Evolutionary conservation across 1,284 basidiomycete genomes (phyloP).

Genomic region (Cronartium ribicola): DNA sequence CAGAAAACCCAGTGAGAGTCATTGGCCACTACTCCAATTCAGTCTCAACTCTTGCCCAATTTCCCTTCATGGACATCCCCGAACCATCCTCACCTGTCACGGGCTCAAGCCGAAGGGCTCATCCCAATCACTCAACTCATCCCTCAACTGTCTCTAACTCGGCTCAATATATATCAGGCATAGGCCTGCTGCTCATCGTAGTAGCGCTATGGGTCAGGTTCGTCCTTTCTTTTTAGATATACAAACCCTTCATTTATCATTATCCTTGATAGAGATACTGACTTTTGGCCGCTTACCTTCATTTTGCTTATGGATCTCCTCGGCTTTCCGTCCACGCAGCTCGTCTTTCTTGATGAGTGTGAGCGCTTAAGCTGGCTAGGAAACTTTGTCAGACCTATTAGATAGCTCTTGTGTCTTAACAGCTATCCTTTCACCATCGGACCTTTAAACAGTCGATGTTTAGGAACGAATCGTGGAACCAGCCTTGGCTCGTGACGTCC

Average conservation of each 20-base stretch:
- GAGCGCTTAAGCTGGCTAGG: background rate
- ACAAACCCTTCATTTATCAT: background rate
- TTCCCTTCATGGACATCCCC: conserved; percentile 21
- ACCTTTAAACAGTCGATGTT: conserved; percentile 24
- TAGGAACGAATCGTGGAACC: conserved; percentile 30
- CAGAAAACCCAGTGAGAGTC: too few relatives aligned
- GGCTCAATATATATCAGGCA: conserved; percentile 4
- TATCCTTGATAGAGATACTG: background rate
- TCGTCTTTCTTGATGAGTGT: conserved; percentile 42
- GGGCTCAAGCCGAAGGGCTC: background rate
- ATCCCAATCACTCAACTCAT: background rate
- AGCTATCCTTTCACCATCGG: background rate
- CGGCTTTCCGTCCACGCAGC: background rate
- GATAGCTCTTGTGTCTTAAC: background rate
- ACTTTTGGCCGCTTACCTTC: background rate
- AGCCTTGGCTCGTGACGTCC: conserved; percentile 38
- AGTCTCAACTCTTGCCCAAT: background rate
- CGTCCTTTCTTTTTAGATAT: background rate
- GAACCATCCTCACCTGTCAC: conserved; percentile 21
- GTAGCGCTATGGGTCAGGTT: conserved; percentile 41
- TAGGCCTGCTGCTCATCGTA: conserved; percentile 25
- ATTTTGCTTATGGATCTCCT: background rate
- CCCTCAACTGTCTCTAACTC: background rate
- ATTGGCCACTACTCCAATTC: too few relatives aligned
- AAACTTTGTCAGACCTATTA: background rate